phyloP scores from a whole-genome alignment of 2,329 filamentous ascomycete genomes.

The Grosmannia huntii region DNA sequence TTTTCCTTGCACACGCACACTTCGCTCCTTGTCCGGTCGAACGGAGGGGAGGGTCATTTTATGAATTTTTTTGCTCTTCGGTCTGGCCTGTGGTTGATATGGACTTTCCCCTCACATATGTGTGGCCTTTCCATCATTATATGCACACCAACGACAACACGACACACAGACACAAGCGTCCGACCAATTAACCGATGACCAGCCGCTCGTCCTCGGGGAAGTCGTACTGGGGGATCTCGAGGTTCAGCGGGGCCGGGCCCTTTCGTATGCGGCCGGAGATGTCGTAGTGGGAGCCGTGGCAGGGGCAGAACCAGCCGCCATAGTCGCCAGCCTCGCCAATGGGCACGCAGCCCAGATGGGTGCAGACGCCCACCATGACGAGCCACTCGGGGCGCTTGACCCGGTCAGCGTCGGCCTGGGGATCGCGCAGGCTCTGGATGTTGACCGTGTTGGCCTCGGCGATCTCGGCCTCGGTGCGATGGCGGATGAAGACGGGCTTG shows the following conservation, averaged over 20 bases:
- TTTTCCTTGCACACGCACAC: not conserved
- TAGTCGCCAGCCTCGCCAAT: conserved; percentile 98
- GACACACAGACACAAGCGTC: too few species aligned
- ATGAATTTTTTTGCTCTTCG: not conserved
- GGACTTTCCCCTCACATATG: not conserved
- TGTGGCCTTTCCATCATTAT: not conserved
- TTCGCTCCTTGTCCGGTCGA: not conserved
- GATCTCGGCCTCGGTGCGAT: conserved; percentile 89
- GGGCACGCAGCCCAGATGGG: conserved; percentile 96
- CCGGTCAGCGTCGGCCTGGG: conserved; percentile 80
- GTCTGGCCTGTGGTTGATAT: not conserved
- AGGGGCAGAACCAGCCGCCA: conserved; percentile 99
- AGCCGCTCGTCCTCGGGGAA: conserved; percentile 85
- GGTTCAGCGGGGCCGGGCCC: conserved; percentile 92
- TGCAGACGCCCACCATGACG: conserved; percentile 98
- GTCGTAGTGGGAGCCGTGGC: conserved; percentile 99
- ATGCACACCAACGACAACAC: not conserved
- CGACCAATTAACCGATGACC: conserved; percentile 68
- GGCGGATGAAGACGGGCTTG: conserved; percentile 99
- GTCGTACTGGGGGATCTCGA: conserved; percentile 85
- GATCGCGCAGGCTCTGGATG: conserved; percentile 74
- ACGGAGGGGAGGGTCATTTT: not conserved
- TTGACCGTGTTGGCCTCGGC: conserved; percentile 85
- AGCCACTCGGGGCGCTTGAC: conserved; percentile 98
- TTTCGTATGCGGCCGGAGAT: conserved; percentile 97